Percentiles rank a stretch among this genome's conserved stretches.
Conservation (phyloP, 805 yeast species). For the fission yeast (Schizosaccharomyces pombe) region ASM294v3 CU329670.1:654001-654500, state of each 20-base stretch:
- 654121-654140: too few relatives aligned
- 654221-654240: background rate
- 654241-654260: background rate
- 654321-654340: background rate
- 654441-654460: too few relatives aligned
- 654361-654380: background rate
- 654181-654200: background rate
- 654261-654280: background rate
- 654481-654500: background rate
- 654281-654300: background rate
- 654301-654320: conserved; percentile 2
- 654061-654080: too few relatives aligned
- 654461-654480: too few relatives aligned
- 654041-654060: too few relatives aligned
- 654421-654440: too few relatives aligned
- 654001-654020: too few relatives aligned
- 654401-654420: background rate
- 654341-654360: background rate
- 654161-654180: background rate
- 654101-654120: too few relatives aligned
- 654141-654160: background rate
- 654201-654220: background rate
- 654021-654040: background rate
- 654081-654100: too few relatives aligned
- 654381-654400: background rate